Evolutionary conservation across 805 yeast species (phyloP).

Genomic region (Diddensiella santjacobensis): DNA sequence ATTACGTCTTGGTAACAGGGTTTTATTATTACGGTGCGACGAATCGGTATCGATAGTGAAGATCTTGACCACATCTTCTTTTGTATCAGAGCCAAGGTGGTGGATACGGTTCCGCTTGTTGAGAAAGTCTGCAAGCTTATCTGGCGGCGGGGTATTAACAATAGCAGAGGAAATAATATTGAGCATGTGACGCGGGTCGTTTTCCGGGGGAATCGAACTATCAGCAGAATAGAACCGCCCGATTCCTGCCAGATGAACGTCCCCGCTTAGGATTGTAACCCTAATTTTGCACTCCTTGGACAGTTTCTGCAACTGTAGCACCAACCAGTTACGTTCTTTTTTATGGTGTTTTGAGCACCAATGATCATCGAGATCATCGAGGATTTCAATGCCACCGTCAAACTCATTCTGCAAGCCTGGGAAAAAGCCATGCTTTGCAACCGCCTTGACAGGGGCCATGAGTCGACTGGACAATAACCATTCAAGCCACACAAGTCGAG

Average conservation of each 20-base stretch:
- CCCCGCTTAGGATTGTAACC: conserved; percentile 84
- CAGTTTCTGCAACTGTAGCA: conserved; percentile 59
- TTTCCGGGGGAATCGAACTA: conserved; percentile 51
- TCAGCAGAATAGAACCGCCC: conserved; percentile 65
- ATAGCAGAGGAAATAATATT: conserved; percentile 89
- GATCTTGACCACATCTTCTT: conserved; percentile 77
- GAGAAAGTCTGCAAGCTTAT: conserved; percentile 72
- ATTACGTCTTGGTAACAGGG: conserved; percentile 54
- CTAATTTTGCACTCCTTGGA: conserved; percentile 64
- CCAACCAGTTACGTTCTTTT: conserved; percentile 69
- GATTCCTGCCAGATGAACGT: conserved; percentile 84
- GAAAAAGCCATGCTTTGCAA: conserved; percentile 47
- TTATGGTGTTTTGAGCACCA: conserved; percentile 94
- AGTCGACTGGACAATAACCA: conserved; percentile 52
- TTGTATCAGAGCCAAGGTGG: conserved; percentile 54
- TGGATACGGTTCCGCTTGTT: conserved; percentile 67
- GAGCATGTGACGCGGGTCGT: conserved; percentile 61
- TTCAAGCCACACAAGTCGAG: conserved; percentile 90
- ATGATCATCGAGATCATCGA: conserved; percentile 93
- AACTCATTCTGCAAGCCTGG: conserved; percentile 83
- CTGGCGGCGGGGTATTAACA: conserved; percentile 89
- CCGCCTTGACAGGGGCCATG: conserved; percentile 58
- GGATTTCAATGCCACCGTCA: conserved; percentile 84
- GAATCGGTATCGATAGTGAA: conserved; percentile 62
- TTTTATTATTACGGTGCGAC: conserved; percentile 42